Percentiles rank a stretch among this genome's conserved stretches.
These are phyloP conservation scores for Pseudonitzschia delicatissima DNA, from an alignment of 108 stramenopile genomes.

Conservation along the genomic window DNA sequence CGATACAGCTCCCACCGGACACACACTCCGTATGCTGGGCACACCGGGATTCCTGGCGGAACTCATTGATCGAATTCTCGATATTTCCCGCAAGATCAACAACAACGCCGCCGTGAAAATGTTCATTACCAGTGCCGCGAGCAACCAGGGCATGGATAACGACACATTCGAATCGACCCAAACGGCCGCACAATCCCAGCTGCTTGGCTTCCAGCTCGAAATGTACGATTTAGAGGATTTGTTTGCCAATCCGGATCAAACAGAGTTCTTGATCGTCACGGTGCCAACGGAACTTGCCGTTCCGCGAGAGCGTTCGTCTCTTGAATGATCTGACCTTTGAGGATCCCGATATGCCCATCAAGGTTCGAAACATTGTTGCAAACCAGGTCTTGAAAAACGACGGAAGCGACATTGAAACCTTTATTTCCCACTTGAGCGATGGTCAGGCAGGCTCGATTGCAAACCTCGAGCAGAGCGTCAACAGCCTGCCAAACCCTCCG, in stretches of 20 bases:
- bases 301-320: constrained; percentile 77
- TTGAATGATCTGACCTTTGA: constrained; percentile 87
- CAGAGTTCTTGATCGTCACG: constrained; percentile 91
- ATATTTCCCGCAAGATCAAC: constrained; percentile 67
- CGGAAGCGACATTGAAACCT: constrained; percentile 41
- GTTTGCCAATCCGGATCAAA: constrained; percentile 76
- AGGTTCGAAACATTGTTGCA: constrained; percentile 78
- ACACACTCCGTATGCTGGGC: constrained; percentile 91
- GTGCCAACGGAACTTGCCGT: constrained; percentile 87
- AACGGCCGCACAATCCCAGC: constrained; percentile 60
- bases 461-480: constrained; percentile 34
- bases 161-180: constrained; percentile 65
- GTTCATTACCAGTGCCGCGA: constrained; percentile 35
- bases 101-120: constrained; percentile 70
- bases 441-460: constrained; percentile 38
- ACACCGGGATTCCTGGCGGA: constrained; percentile 80
- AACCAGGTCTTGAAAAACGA: constrained; percentile 83
- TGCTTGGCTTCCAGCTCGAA: constrained; percentile 79
- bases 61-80: constrained; percentile 71
- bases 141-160: constrained; percentile 28
- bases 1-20: constrained; percentile 97
- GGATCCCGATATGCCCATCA: constrained; percentile 82
- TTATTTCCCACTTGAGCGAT: constrained; percentile 36
- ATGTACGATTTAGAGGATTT: constrained; percentile 91
- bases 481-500: constrained; percentile 33